Percentiles rank a stretch among this genome's conserved stretches.
These are phyloP conservation scores for Crucibulum laeve DNA, from an alignment of 768 basidiomycete species.

Conservation along the genomic window DNA sequence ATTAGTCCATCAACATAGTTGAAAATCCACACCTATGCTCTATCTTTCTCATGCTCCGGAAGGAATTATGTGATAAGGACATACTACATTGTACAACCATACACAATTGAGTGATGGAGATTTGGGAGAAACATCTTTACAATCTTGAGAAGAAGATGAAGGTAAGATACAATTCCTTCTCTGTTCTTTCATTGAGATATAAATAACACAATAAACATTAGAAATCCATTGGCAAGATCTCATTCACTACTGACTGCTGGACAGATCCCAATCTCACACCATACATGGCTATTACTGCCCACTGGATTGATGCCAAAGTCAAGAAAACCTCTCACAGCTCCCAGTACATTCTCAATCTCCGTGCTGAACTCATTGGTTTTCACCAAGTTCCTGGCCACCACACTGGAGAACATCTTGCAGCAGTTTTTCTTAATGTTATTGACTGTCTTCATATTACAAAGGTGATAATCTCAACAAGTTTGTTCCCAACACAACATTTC, in stretches of 20 bases:
- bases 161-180: background rate
- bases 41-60: slow-evolving; percentile 3
- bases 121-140: background rate
- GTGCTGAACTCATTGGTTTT: slow-evolving; percentile 6
- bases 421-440: slow-evolving; percentile 2
- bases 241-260: slow-evolving; percentile 1
- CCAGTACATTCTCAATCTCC: background rate
- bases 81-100: background rate
- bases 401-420: slow-evolving; percentile 9
- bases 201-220: background rate
- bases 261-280: slow-evolving; percentile 2
- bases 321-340: background rate
- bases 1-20: slow-evolving; percentile 2
- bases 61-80: background rate
- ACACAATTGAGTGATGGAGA: background rate
- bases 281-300: slow-evolving; percentile 4
- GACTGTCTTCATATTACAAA: background rate
- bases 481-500: background rate
- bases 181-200: background rate
- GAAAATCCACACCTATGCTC: slow-evolving; percentile 1
- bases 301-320: slow-evolving; percentile 1
- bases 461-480: background rate
- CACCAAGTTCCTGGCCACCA: slow-evolving; percentile 9
- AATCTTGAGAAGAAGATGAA: background rate
- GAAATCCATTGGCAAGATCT: slow-evolving; percentile 2